Base-by-base conservation (phyloP, 2,329 filamentous ascomycete species). In the Fusarium coffeatum region DNA sequence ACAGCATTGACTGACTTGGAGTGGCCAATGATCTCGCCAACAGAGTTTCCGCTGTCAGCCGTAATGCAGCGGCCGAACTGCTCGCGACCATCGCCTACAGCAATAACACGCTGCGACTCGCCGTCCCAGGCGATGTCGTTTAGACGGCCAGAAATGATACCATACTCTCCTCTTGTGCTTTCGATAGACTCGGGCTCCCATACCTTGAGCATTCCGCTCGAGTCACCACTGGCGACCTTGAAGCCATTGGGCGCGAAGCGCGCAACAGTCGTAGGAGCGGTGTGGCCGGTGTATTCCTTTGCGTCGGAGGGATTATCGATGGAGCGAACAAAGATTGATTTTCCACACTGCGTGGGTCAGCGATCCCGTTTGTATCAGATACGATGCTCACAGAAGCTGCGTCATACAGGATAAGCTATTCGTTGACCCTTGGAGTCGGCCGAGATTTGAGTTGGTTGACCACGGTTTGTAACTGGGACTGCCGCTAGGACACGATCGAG, bases 41-140 rank as follows among this genome's bases (percentile, higher is more conserved):
- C 94, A 51, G 91, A 94, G 83, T 99, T 99, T 70, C 96, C 96
- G 77, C 93, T 97, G 81, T 98, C 96, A 72, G 93, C 93, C 28
- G 93, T 98, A 78, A 98, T 94, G 83, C 93, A 97, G 80, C 95
- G 93, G 16, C 95, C 95, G 78, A 93, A 98, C 59, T 93, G 89
- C 83, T 98, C 94, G 77, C 95, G 94, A 54, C 96, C 96, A 74
- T 98, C 93, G 46, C 96, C 96, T 8, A 99, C 95, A 6, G 95
- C 96, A 76, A 98, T 98, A 77, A 99, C 91, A 51, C 96, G 91
- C 83, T 98, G 94, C 66, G 93, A 97, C 81, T 99, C 96, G 60
- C 94, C 95, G 76, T 98, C 96, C 94, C 96, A 99, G 2, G 94
- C 95, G 71, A 99, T 89, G 79, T 99, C 96, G 78, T 97, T 97